A percentile compares a stretch with the other conserved stretches of the same genome.
Evolutionary conservation across 1,284 basidiomycete species (phyloP).

Genomic region (Puccinia brachypodii): DNA sequence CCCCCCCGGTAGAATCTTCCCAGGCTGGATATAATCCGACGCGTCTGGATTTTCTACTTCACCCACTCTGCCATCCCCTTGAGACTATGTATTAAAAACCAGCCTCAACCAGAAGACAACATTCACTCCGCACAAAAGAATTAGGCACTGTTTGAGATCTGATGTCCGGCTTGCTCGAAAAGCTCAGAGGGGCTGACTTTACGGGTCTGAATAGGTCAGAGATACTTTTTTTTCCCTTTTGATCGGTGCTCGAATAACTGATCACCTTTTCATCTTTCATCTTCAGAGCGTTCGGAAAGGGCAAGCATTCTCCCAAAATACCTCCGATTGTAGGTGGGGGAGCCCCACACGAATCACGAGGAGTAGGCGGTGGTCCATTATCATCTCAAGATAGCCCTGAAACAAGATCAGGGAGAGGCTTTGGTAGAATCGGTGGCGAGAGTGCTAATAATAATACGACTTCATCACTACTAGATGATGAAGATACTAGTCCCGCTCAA

Average conservation of each 20-base stretch:
- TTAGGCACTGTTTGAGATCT: background rate
- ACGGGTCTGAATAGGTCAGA: slow-evolving; percentile 40
- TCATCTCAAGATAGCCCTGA: background rate
- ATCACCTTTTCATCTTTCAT: too few relatives aligned
- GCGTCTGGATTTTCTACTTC: too few relatives aligned
- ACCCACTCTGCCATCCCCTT: background rate
- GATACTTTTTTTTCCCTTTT: background rate
- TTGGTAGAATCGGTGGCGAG: background rate
- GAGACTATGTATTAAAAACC: background rate
- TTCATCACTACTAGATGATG: slow-evolving; percentile 30
- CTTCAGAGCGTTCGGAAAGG: slow-evolving; percentile 41
- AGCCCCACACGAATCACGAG: slow-evolving; percentile 2
- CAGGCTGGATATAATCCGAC: too few relatives aligned
- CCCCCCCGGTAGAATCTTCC: too few relatives aligned
- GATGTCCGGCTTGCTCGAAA: slow-evolving; percentile 32
- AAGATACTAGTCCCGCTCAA: slow-evolving; percentile 35
- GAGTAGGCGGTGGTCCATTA: slow-evolving; percentile 30
- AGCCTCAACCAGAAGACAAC: background rate
- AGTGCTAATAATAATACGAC: background rate
- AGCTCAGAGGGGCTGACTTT: slow-evolving; percentile 40
- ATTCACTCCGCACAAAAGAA: background rate
- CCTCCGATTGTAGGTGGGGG: background rate
- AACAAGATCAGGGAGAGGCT: background rate
- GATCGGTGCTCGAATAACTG: background rate
- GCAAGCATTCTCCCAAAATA: slow-evolving; percentile 46